Base-by-base conservation (phyloP, 1,284 basidiomycete genomes). In the Afroboletus lepidellus region DNA sequence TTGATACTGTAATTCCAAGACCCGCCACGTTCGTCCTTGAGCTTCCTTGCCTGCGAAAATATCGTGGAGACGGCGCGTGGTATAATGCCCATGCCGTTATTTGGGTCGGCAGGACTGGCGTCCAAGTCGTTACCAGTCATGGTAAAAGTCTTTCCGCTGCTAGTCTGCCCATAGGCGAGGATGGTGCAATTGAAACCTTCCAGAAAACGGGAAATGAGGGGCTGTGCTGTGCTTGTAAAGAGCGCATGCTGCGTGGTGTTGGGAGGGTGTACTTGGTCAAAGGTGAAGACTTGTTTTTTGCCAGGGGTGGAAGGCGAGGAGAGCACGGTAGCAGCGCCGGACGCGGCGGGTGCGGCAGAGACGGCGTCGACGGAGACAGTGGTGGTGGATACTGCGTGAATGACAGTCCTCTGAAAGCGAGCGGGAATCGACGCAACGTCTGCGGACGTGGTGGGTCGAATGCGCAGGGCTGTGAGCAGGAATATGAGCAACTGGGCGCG, bases 161-260 rank as follows among this genome's bases (percentile, higher is more conserved):
- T 93, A 0, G 96, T 99, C 69, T 99, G 97, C 13, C 97, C 96
- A 73, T 99, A 99, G 48, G 96, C 96, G 56, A 99, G 83, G 57
- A 99, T 90, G 34, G 97, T 99, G 58, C 94, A 96, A 74, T 99
- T 99, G 74, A 94, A 96, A 12, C 96, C 96, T 64, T 95, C 92
- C 42, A 98, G 69, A 71, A 98, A 99, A 58, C 92, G 90, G 27
- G 88, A 85, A 57, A 98, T 81, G 59, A 97, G 85, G 23, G 92
- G 89, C 53, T 86, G 83, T 7, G 94, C 92, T 23, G 91, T 92
- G 7, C 81, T 79, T 36, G 85, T 84, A 72, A 92, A 99, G 60
- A 98, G 80, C 33, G 87, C 82, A 69, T 86, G 81, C 69, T 99
- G 96, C 0, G 86, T 87, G 33, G 92, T 84, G 36, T 83, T 75